Conservation (phyloP, 768 basidiomycete species). For the Hirschioporus abietinus region DNA sequence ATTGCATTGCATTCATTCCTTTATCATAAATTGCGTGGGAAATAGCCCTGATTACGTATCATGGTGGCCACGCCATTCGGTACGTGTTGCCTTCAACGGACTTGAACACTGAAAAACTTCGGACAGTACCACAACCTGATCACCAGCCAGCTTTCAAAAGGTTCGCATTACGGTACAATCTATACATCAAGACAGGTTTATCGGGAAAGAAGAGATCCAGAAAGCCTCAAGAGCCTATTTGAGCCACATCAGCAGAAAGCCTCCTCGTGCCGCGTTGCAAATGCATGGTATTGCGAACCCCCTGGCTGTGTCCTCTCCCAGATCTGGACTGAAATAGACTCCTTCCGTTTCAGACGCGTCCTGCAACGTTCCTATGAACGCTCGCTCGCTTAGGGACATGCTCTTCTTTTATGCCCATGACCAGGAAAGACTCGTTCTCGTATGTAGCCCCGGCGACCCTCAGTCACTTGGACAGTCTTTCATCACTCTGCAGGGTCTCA, state of each 20-base stretch:
- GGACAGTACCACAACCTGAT: neutral
- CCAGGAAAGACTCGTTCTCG: neutral
- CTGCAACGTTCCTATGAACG: neutral
- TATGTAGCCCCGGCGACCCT: neutral
- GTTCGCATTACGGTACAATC: neutral
- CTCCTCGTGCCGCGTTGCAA: neutral
- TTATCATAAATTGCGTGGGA: neutral
- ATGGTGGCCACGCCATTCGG: neutral
- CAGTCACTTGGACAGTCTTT: neutral
- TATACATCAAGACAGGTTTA: neutral
- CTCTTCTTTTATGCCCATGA: conserved; percentile 1
- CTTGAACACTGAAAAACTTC: neutral
- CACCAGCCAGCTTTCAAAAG: neutral
- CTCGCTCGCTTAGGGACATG: neutral
- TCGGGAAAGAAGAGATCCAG: neutral
- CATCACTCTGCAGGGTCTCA: neutral
- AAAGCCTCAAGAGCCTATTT: neutral
- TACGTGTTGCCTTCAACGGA: too few relatives aligned
- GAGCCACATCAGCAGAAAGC: neutral
- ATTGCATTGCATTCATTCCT: neutral
- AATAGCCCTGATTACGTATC: neutral
- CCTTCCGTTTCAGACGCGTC: neutral
- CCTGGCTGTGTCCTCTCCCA: neutral
- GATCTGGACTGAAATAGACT: neutral
- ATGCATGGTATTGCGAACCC: neutral